Evolutionary conservation across 495 filamentous ascomycete genomes (phyloP).

Genomic region (Diplogelasinospora grovesii): DNA sequence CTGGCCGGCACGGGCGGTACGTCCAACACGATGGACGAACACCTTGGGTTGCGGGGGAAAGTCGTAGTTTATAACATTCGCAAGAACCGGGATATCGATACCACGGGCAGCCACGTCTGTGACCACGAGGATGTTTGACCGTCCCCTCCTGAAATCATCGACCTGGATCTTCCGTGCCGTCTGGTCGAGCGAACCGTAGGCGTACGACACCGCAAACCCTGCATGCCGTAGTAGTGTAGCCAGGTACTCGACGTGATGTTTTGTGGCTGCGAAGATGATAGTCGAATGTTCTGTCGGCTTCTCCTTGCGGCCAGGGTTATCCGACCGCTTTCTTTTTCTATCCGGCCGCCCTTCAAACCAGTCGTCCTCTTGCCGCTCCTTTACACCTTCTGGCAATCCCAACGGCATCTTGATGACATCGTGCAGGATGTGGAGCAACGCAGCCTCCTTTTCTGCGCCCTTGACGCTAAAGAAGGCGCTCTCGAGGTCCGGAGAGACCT

Average conservation of each 20-base stretch:
- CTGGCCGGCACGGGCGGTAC: slow-evolving; percentile 87
- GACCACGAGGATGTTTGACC: slow-evolving; percentile 88
- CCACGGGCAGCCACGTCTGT: slow-evolving; percentile 95
- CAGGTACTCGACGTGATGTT: slow-evolving; percentile 97
- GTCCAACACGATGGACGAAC: slow-evolving; percentile 91
- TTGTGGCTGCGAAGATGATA: slow-evolving; percentile 89
- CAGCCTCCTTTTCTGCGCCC: slow-evolving; percentile 85
- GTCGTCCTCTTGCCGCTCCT: slow-evolving; percentile 33
- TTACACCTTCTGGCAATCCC: slow-evolving; percentile 53
- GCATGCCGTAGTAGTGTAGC: slow-evolving; percentile 61
- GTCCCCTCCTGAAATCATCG: slow-evolving; percentile 73
- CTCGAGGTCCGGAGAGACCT: slow-evolving; percentile 89
- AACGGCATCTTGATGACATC: slow-evolving; percentile 91
- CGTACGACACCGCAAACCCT: slow-evolving; percentile 85
- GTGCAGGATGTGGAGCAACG: slow-evolving; percentile 79
- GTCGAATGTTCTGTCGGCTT: slow-evolving; percentile 76
- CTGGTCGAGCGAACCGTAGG: slow-evolving; percentile 90
- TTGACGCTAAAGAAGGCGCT: slow-evolving; percentile 92
- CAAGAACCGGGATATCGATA: slow-evolving; percentile 94
- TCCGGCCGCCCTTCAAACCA: slow-evolving; percentile 38
- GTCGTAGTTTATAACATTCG: slow-evolving; percentile 98
- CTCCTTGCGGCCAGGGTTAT: slow-evolving; percentile 38
- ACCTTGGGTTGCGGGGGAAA: slow-evolving; percentile 96
- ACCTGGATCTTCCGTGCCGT: slow-evolving; percentile 87
- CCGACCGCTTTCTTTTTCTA: slow-evolving; percentile 64